Base-by-base conservation (phyloP, 2,329 filamentous ascomycete genomes). In the Teratosphaeria gauchensis region DNA sequence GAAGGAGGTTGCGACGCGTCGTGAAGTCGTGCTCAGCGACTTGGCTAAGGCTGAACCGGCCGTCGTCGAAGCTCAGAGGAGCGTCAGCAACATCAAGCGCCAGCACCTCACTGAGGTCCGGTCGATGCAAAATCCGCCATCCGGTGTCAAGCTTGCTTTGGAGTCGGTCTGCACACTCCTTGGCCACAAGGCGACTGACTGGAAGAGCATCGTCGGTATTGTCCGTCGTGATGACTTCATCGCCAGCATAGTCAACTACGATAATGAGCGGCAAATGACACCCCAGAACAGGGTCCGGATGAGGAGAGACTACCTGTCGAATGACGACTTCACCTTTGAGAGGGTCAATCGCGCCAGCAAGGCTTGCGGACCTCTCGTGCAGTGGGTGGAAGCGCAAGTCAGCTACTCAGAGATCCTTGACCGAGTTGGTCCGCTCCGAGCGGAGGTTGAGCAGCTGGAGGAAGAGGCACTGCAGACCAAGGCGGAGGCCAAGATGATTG, bases 331-430 rank as follows among this genome's bases (percentile, higher is more conserved):
- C 75, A 96, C 92, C 0, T 95, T 92, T 67, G 94, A 99, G 72
- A 89, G 89, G 73, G 94, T 96, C 73, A 95, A 96, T 75, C 90
- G 91, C 68, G 94, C 94, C 61, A 95, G 89, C 76, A 96, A 94
- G 77, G 94, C 94, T 53, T 99, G 94, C 74, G 95, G 94, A 69
- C 95, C 94, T 30, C 82, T 99, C 14, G 92, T 99, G 19, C 91
- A 96, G 71, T 99, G 94, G 94, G 92, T 96, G 2, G 83, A 90
- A 72, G 95, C 94, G 21, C 94, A 99, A 75, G 94, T 99, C 71
- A 91, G 89, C 69, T 99, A 96, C 75, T 96, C 92, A n/a, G 91
- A 94, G 65, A 99, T 99, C 67, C 78, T 99, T 63, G 92, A 97
- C 71, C 86, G 90, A 42, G 91, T 99, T 60, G 95, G 92, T 1